Evolutionary conservation across 2,329 filamentous ascomycete species (phyloP), one percentile per base, ranked within the genome.

Genomic region (Colletotrichum tropicicola): DNA sequence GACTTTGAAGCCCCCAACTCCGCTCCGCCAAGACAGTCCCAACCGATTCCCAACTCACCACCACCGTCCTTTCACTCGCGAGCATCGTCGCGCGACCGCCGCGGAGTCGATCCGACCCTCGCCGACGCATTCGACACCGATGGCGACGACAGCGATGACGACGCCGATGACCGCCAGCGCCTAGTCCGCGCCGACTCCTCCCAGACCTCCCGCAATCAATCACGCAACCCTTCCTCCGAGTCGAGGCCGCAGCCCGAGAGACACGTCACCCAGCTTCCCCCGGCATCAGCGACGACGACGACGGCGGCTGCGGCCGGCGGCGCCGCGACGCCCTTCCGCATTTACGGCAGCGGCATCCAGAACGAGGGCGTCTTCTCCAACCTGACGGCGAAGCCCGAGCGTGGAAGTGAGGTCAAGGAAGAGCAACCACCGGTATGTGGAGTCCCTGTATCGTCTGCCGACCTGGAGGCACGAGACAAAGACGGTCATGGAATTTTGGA

Each of bases 321-420:
- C 62, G 70, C 67, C 17, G 73, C 71, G 59, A 80, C 76, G 59
- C 79, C 72, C n/a, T 80, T 76, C 30, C 81, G 87, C 67, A 85
- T 92, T 2, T 89, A 93, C 66, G 91, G 93, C 44, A 88, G 91
- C 56, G 91, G 90, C 23, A 87, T 89, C n/a, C 90, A 92, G 58
- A 94, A 93, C 52, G 96, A 98, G 78, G 96, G 96, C 66, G 96
- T 99, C 25, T 99, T 97, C 80, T 96, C 95, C 58, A 99, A 99
- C 76, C 80, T 99, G 70, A 93, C 89, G 70, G 96, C 96, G 13
- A 95, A 97, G 75, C 95, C 95, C 0, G 93, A 97, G 72, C 85
- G 89, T 44, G 91, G 89, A 27, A 91, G 92, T 65, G 91, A 93
- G 68, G 88, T 90, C 70, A 83, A 92, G 63, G 96, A 99, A 68